Conservation (phyloP, 1,284 basidiomycete genomes). For the Boletus mariae region DNA sequence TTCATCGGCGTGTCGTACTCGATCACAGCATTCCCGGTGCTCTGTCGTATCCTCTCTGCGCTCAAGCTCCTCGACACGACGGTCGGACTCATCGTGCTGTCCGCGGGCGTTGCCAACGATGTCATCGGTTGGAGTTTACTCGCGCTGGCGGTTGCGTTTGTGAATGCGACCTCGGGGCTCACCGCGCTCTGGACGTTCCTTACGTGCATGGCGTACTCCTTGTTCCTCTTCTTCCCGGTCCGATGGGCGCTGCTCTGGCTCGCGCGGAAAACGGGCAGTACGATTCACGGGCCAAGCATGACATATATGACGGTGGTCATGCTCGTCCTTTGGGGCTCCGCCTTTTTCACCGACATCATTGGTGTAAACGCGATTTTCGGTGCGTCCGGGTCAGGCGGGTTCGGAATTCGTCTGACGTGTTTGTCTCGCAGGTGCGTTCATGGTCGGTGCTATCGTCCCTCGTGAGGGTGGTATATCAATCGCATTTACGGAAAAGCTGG, state of each 20-base stretch:
- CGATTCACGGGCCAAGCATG: slow-evolving; percentile 75
- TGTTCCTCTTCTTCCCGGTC: slow-evolving; percentile 76
- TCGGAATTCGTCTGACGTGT: slow-evolving; percentile 29
- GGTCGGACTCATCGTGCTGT: slow-evolving; percentile 90
- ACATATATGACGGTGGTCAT: slow-evolving; percentile 78
- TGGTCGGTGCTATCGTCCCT: slow-evolving; percentile 89
- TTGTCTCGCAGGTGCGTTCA: slow-evolving; percentile 65
- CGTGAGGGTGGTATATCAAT: slow-evolving; percentile 85
- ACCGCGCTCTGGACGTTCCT: slow-evolving; percentile 84
- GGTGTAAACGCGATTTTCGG: slow-evolving; percentile 92
- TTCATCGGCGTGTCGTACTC: slow-evolving; percentile 90
- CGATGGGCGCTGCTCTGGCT: slow-evolving; percentile 66
- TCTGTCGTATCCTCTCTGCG: slow-evolving; percentile 85
- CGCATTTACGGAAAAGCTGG: slow-evolving; percentile 74
- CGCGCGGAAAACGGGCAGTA: slow-evolving; percentile 74
- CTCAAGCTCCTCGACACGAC: slow-evolving; percentile 86
- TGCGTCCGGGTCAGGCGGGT: slow-evolving; percentile 21
- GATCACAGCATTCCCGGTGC: slow-evolving; percentile 92
- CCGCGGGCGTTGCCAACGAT: slow-evolving; percentile 92
- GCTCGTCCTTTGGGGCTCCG: slow-evolving; percentile 77
- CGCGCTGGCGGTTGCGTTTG: slow-evolving; percentile 86
- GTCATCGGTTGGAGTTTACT: slow-evolving; percentile 74
- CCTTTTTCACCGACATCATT: slow-evolving; percentile 93
- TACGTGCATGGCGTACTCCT: slow-evolving; percentile 75
- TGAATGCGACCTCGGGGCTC: slow-evolving; percentile 75